Evolutionary conservation across 768 basidiomycete genomes (phyloP).

Genomic region (Saitozyma sp.): DNA sequence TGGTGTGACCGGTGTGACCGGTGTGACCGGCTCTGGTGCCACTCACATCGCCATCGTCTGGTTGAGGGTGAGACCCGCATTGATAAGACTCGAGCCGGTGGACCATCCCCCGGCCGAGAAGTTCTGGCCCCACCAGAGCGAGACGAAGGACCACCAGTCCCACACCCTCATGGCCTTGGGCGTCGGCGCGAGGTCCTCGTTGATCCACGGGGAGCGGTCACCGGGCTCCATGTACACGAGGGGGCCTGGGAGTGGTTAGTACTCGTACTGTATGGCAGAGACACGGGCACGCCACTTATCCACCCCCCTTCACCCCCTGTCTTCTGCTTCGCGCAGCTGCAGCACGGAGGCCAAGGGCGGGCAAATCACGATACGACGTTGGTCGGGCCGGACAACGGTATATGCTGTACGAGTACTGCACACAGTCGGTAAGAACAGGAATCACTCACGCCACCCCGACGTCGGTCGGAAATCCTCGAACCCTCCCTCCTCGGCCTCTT

Average conservation of each 20-base stretch:
- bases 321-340: too few relatives aligned
- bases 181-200: slow-evolving; percentile 4
- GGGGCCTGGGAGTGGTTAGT: not conserved
- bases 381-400: too few relatives aligned
- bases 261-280: not conserved
- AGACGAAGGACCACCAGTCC: slow-evolving; percentile 5
- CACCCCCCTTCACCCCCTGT: not conserved
- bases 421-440: too few relatives aligned
- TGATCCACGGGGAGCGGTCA: not conserved
- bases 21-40: too few relatives aligned
- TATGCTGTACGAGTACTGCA: too few relatives aligned
- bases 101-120: slow-evolving; percentile 7
- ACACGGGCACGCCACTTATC: not conserved
- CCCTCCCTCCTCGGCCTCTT: slow-evolving; percentile 12
- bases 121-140: slow-evolving; percentile 6
- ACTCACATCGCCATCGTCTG: slow-evolving; percentile 2
- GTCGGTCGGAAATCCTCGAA: slow-evolving; percentile 8
- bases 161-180: slow-evolving; percentile 3
- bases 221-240: slow-evolving; percentile 9
- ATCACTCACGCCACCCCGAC: slow-evolving; percentile 10
- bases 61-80: slow-evolving; percentile 4
- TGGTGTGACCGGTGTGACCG: too few relatives aligned
- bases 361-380: too few relatives aligned
- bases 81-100: slow-evolving; percentile 11
- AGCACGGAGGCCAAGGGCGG: too few relatives aligned